Evolutionary conservation across 768 basidiomycete genomes (phyloP), one percentile per base, ranked within the genome.

Genomic region (Suillus weaverae): DNA sequence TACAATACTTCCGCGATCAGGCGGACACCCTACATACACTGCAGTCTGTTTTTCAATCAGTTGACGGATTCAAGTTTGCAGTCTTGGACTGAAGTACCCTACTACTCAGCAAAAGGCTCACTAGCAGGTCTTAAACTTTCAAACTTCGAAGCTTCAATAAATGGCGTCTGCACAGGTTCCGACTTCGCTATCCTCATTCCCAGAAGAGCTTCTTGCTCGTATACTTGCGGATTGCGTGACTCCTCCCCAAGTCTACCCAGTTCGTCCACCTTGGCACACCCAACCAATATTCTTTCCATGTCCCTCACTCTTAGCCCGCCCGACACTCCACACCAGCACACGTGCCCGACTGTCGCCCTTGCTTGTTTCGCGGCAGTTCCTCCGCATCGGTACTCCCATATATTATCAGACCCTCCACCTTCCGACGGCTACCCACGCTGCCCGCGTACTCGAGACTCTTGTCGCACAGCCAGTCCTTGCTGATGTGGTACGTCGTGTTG

Each of bases 331-430:
- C 39, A 60, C 62, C 33, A 36, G 32, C 33, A 55, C 44, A 59
- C 64, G 64, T 53, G 70, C 74, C 36, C 74, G 74, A 16, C 70
- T 76, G 20, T 77, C 84, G 5, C 79, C 82, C 0, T 81, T 89
- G 18, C 81, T 85, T 60, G 84, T 86, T 54, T 87, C 76, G 59
- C 81, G 74, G 44, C 70, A 76, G 30, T 86, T 88, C 76, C 73
- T 81, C 51, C 81, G 89, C 64, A 87, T 90, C 65, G 81, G 79
- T 2, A 81, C 81, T 0, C 87, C 88, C 2, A 78, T 88, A 14
- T 80, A 86, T 66, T 89, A 89, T 77, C 78, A 83, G 70, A 79
- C 80, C 50, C 65, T 89, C 50, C 77, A 79, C 68, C 70, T 90
- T 53, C 75, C 71, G 43, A 77, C 83, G 0, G 66, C 79, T 0